These are phyloP conservation scores for Verruconis gallopava DNA, from an alignment of 2,329 filamentous ascomycete genomes.

Conservation along the genomic window DNA sequence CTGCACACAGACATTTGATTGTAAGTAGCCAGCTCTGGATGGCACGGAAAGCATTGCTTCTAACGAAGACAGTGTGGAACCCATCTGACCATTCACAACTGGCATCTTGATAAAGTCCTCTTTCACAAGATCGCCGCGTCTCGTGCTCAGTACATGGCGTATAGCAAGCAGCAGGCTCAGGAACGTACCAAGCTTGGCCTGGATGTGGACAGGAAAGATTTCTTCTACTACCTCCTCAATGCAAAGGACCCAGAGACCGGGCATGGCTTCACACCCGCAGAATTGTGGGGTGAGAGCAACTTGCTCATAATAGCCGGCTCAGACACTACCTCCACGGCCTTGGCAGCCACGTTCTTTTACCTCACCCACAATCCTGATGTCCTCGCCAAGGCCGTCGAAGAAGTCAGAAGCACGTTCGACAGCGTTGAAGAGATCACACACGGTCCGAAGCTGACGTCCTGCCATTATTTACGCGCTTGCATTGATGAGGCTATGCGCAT, in stretches of 20 bases:
- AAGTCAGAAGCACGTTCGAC: slow-evolving; percentile 22
- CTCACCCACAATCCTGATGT: slow-evolving; percentile 26
- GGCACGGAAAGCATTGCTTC: slow-evolving; percentile 7
- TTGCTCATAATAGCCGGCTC: slow-evolving; percentile 36
- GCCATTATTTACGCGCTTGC: slow-evolving; percentile 25
- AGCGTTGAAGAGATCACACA: slow-evolving; percentile 26
- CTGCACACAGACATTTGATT: slow-evolving; percentile 32
- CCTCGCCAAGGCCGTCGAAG: slow-evolving; percentile 21
- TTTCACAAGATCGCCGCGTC: slow-evolving; percentile 31
- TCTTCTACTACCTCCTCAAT: slow-evolving; percentile 35
- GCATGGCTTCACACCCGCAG: slow-evolving; percentile 30
- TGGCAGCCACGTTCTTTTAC: slow-evolving; percentile 32
- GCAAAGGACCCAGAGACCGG: slow-evolving; percentile 35
- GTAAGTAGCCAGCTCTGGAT: slow-evolving; percentile 17
- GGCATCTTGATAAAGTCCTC: slow-evolving; percentile 30
- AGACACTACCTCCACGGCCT: slow-evolving; percentile 32
- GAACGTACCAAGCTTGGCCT: slow-evolving; percentile 29
- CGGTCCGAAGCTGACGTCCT: slow-evolving; percentile 21
- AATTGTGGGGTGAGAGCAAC: slow-evolving; percentile 37
- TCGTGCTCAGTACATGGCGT: slow-evolving; percentile 29
- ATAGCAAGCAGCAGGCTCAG: slow-evolving; percentile 29
- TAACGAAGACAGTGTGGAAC: slow-evolving; percentile 26
- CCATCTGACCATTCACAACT: slow-evolving; percentile 30
- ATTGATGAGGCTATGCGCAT: slow-evolving; percentile 30
- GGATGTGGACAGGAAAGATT: slow-evolving; percentile 31